Conservation (phyloP, 2,329 filamentous ascomycete species). For the Myrmaecium sp. region DNA sequence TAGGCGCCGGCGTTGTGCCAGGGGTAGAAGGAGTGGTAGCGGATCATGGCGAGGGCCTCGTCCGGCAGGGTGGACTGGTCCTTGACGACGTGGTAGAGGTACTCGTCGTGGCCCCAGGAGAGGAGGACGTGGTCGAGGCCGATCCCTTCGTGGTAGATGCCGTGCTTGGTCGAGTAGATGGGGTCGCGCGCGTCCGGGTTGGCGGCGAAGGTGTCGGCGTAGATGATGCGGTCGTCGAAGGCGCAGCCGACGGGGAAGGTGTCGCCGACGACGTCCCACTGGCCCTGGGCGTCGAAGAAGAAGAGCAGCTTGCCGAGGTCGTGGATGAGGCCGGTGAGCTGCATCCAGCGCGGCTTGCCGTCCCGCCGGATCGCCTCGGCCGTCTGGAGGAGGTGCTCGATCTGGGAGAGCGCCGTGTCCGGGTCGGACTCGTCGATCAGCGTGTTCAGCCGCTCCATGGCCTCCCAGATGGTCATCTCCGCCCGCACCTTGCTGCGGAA, state of each 20-base stretch:
- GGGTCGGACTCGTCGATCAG: conserved; percentile 84
- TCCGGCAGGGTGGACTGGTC: conserved; percentile 62
- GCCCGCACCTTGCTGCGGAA: conserved; percentile 52
- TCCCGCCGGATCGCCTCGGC: conserved; percentile 81
- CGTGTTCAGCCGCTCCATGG: conserved; percentile 83
- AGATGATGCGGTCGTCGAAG: conserved; percentile 63
- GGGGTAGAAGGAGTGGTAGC: conserved; percentile 85
- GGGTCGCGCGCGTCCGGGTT: conserved; percentile 61
- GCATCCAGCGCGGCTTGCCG: conserved; percentile 69
- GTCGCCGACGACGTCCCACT: conserved; percentile 88
- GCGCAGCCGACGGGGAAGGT: conserved; percentile 65
- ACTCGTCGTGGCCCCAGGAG: conserved; percentile 80
- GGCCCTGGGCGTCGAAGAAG: conserved; percentile 68
- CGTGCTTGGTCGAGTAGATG: conserved; percentile 58
- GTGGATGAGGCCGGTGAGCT: conserved; percentile 60
- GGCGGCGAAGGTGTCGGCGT: conserved; percentile 55
- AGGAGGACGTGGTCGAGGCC: conserved; percentile 80
- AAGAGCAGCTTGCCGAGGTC: conserved; percentile 67
- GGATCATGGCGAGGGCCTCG: conserved; percentile 80
- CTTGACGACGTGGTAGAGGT: conserved; percentile 73
- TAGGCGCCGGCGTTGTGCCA: conserved; percentile 79
- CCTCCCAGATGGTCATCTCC: conserved; percentile 76
- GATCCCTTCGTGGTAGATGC: conserved; percentile 65
- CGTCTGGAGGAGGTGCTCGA: conserved; percentile 75
- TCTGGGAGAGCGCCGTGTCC: conserved; percentile 73